These are phyloP conservation scores for Pythium myriotylum DNA, from an alignment of 352 stramenopile genomes.

Conservation along the genomic window DNA sequence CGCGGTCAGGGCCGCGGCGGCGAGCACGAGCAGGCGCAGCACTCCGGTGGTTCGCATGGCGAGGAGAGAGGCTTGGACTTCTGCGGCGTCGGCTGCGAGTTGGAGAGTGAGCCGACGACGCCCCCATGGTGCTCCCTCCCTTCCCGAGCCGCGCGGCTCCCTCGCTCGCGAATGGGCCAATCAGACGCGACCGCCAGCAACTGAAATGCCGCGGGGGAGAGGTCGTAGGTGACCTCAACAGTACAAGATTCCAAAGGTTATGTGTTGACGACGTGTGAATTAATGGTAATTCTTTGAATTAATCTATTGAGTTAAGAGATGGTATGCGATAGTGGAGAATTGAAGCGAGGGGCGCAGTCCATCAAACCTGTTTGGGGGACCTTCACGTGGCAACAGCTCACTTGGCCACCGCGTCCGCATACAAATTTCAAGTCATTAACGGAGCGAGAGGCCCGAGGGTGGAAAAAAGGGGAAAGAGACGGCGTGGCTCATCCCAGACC, in stretches of 20 bases:
- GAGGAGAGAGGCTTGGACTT: constrained; percentile 1
- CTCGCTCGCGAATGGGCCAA: constrained; percentile 30
- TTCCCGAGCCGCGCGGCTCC: constrained; percentile 17
- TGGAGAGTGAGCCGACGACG: constrained; percentile 17
- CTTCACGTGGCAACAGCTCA: constrained; percentile 32
- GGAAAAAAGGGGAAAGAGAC: constrained; percentile 26
- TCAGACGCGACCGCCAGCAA: constrained; percentile 16
- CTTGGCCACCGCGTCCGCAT: constrained; percentile 12
- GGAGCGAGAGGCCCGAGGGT: constrained; percentile 13
- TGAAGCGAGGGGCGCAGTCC: constrained; percentile 25
- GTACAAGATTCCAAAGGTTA: not conserved
- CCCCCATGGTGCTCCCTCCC: constrained; percentile 21
- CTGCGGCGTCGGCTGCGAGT: constrained; percentile 17
- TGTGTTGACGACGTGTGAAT: not conserved
- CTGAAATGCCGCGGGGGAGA: constrained; percentile 24
- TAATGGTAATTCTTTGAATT: not conserved
- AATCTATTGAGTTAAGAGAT: not conserved
- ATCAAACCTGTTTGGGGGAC: constrained; percentile 17
- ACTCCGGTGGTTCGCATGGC: constrained; percentile 62
- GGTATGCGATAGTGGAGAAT: constrained; percentile 9
- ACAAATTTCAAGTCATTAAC: constrained; percentile 20
- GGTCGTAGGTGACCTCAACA: not conserved
- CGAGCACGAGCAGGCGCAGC: constrained; percentile 56
- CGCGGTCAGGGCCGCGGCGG: constrained; percentile 47
- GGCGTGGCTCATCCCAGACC: constrained; percentile 16